Evolutionary conservation across 176 grass and related monocot species (phyloP).

Genomic region (sorghum (Sorghum bicolor)): DNA sequence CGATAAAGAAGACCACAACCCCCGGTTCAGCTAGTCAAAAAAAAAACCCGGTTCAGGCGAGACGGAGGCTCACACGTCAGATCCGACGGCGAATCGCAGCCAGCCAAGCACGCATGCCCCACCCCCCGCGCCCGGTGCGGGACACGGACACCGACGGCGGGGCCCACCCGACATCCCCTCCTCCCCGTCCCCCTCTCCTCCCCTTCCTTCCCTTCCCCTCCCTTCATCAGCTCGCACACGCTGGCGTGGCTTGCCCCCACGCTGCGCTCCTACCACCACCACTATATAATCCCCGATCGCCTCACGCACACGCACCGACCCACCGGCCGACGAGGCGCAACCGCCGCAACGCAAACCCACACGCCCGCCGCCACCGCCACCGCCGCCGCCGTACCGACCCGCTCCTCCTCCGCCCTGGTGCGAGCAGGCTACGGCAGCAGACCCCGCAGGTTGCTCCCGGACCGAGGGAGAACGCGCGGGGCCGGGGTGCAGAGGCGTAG

Average conservation of each 20-base stretch:
- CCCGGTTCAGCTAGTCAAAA: no score
- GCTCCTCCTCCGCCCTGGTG: neutral
- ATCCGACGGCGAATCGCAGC: constrained; percentile 32
- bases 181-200: neutral
- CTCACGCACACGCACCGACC: constrained; percentile 30
- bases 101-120: constrained; percentile 21
- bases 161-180: constrained; percentile 31
- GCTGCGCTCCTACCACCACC: constrained; percentile 7
- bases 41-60: neutral
- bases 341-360: neutral
- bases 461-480: neutral
- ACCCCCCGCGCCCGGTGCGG: neutral
- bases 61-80: constrained; percentile 17
- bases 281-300: constrained; percentile 41
- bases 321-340: constrained; percentile 20
- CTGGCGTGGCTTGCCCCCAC: constrained; percentile 16
- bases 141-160: constrained; percentile 20
- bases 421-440: neutral
- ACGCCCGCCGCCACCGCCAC: neutral
- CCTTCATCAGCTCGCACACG: neutral
- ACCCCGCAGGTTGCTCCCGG: neutral
- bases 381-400: neutral
- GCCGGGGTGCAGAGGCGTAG: neutral
- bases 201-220: neutral
- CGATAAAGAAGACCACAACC: neutral